Evolutionary conservation across 495 filamentous ascomycete species (phyloP).

Genomic region (Neurospora sp.): DNA sequence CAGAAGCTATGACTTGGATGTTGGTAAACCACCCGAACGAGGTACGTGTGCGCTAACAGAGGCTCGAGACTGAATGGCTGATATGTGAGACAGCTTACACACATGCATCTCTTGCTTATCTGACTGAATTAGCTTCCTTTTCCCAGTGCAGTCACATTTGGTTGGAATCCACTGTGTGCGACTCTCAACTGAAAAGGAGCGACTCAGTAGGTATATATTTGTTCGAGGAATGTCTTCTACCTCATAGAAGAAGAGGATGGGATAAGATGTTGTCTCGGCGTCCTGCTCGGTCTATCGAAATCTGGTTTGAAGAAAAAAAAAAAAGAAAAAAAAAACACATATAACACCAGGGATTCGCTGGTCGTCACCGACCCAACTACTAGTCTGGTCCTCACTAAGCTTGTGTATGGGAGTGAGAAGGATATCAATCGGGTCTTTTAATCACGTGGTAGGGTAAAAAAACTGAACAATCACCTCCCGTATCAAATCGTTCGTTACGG

Average conservation of each 20-base stretch:
- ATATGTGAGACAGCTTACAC: not conserved
- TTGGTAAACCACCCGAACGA: not conserved
- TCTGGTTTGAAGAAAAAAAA: too few species aligned
- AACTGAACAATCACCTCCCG: too few species aligned
- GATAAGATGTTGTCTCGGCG: not conserved
- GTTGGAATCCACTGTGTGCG: not conserved
- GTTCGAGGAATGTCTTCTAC: not conserved
- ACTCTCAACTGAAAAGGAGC: not conserved
- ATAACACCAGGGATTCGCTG: slow-evolving; percentile 31
- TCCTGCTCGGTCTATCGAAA: not conserved
- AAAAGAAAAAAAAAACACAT: not conserved
- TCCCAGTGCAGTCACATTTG: not conserved
- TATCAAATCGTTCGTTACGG: too few species aligned
- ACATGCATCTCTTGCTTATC: not conserved
- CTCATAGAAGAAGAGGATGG: not conserved
- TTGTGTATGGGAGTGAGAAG: too few species aligned
- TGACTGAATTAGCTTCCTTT: not conserved
- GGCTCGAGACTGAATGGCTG: not conserved
- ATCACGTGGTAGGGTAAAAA: too few species aligned
- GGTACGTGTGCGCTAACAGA: not conserved
- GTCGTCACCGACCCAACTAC: slow-evolving; percentile 32
- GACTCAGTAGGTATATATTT: not conserved
- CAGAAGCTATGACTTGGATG: not conserved
- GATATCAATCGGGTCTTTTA: too few species aligned
- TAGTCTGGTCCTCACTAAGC: slow-evolving; percentile 1